phyloP scores from a whole-genome alignment of 2,329 filamentous ascomycete species.

The Penicillium sp. region DNA sequence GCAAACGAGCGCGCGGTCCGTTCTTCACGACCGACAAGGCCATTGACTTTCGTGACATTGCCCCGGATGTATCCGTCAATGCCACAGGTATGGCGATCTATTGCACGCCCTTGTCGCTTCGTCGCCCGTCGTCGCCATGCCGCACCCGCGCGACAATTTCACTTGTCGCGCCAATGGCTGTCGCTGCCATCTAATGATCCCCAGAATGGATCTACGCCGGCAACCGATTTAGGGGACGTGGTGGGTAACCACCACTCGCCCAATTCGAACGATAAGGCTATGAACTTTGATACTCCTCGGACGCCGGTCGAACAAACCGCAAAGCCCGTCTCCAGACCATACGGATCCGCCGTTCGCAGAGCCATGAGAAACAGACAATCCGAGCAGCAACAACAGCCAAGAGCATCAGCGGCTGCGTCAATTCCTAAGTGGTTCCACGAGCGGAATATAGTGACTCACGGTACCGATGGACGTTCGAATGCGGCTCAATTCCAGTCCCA shows the following conservation, averaged over 20 bases:
- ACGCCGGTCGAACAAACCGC: conserved; percentile 20
- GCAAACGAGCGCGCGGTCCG: conserved; percentile 9
- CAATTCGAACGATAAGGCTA: conserved; percentile 20
- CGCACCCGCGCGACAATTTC: conserved; percentile 38
- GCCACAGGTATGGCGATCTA: conserved; percentile 40
- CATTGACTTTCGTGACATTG: conserved; percentile 20
- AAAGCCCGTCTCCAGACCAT: conserved; percentile 37
- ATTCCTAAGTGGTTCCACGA: conserved; percentile 46
- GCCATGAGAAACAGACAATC: conserved; percentile 42
- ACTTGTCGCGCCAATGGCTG: conserved; percentile 36
- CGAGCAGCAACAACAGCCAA: conserved; percentile 28
- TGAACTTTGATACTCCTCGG: conserved; percentile 21
- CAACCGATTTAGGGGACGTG: conserved; percentile 21
- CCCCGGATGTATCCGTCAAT: conserved; percentile 46
- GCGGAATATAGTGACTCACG: conserved; percentile 38
- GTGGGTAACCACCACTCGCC: conserved; percentile 27
- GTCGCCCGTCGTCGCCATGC: conserved; percentile 44
- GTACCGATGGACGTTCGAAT: conserved; percentile 14
- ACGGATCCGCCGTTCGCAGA: conserved; percentile 46
- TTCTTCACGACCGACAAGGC: conserved; percentile 15
- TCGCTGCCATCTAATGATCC: conserved; percentile 37
- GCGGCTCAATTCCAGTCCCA: conserved; percentile 25
- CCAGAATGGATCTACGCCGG: conserved; percentile 27
- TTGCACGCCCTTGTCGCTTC: conserved; percentile 43
- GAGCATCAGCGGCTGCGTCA: conserved; percentile 26